Evolutionary conservation across 768 basidiomycete species (phyloP).

Genomic region (Trametes meyenii): DNA sequence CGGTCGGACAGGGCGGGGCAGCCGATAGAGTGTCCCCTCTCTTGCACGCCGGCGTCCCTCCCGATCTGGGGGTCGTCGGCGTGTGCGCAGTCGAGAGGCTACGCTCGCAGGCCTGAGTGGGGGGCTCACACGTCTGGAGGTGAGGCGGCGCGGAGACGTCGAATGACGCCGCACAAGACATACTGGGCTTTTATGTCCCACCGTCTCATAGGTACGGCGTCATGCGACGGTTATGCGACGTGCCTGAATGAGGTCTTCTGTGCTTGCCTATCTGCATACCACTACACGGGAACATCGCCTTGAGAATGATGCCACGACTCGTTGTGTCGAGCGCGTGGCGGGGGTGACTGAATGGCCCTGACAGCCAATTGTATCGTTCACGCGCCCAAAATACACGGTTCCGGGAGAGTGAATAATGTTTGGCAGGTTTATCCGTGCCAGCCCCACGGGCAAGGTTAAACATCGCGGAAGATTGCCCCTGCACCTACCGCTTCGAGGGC

Average conservation of each 20-base stretch:
- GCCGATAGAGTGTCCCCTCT: conserved; percentile 10
- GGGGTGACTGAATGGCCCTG: conserved; percentile 18
- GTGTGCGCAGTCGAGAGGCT: conserved; percentile 4
- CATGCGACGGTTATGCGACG: conserved; percentile 11
- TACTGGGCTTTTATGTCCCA: conserved; percentile 32
- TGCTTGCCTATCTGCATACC: conserved; percentile 9
- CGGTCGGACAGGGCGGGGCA: conserved; percentile 3
- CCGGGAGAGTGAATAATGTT: conserved; percentile 3
- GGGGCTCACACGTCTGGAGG: conserved; percentile 9
- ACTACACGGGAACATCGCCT: not conserved
- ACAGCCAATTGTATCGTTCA: conserved; percentile 11
- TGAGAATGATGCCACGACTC: not conserved
- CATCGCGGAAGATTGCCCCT: conserved; percentile 27
- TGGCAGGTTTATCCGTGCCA: conserved; percentile 31
- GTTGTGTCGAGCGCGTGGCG: conserved; percentile 6
- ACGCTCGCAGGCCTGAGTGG: conserved; percentile 4
- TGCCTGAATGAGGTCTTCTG: conserved; percentile 14
- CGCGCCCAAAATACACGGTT: not conserved
- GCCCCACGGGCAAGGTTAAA: conserved; percentile 28
- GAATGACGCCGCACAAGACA: conserved; percentile 15
- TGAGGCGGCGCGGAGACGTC: conserved; percentile 16
- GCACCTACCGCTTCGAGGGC: conserved; percentile 9
- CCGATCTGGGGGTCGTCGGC: conserved; percentile 9
- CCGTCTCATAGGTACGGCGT: conserved; percentile 19
- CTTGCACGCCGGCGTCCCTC: conserved; percentile 10